Percentiles rank a stretch among this genome's conserved stretches.
Conservation (phyloP, 1,284 basidiomycete species). For the Fomitiporia mediterranea region DNA sequence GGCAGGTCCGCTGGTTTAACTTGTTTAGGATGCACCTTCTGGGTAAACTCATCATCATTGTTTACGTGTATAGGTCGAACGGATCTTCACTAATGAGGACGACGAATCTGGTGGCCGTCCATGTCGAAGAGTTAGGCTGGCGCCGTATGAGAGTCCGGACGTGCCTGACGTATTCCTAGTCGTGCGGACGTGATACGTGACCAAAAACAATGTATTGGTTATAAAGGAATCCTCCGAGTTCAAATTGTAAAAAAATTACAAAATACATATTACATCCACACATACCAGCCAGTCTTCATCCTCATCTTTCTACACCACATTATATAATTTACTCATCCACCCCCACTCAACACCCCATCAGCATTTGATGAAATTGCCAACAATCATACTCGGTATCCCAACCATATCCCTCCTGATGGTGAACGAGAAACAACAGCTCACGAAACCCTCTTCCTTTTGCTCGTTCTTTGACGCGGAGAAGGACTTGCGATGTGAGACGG, state of each 20-base stretch:
- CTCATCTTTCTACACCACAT: background rate
- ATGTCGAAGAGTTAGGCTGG: slow-evolving; percentile 29
- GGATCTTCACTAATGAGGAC: slow-evolving; percentile 20
- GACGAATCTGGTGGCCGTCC: background rate
- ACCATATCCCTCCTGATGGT: slow-evolving; percentile 89
- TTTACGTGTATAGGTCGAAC: slow-evolving; percentile 41
- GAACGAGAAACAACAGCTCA: slow-evolving; percentile 94
- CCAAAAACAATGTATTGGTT: too few species aligned
- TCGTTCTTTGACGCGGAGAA: slow-evolving; percentile 24
- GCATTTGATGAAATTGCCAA: slow-evolving; percentile 77
- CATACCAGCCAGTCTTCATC: background rate
- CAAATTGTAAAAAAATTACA: too few species aligned
- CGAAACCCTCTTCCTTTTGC: slow-evolving; percentile 49
- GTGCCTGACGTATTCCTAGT: slow-evolving; percentile 72
- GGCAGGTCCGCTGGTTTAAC: slow-evolving; percentile 37
- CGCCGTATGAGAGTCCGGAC: slow-evolving; percentile 55
- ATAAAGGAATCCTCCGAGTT: too few species aligned
- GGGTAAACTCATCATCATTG: background rate
- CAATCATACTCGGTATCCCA: slow-evolving; percentile 91
- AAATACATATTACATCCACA: background rate
- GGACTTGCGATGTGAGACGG: slow-evolving; percentile 20
- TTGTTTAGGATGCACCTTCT: background rate
- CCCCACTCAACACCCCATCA: slow-evolving; percentile 23
- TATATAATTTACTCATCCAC: background rate
- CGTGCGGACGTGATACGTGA: slow-evolving; percentile 44